Base-by-base conservation (phyloP, 257 asterid species). In the Nicotiana tabacum region DNA sequence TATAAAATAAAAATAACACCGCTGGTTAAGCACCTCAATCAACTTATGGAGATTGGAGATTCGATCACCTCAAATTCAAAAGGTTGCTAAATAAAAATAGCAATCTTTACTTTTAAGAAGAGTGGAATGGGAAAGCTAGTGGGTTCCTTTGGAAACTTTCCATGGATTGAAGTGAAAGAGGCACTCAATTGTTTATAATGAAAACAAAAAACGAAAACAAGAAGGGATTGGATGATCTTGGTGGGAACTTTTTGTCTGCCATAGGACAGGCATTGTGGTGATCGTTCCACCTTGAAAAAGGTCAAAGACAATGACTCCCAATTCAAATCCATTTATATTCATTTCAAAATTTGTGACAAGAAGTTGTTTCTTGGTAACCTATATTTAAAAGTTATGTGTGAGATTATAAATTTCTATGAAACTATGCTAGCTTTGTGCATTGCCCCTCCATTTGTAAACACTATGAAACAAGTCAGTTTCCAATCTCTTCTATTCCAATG, bases 181-280 rank as follows among this genome's bases (percentile, higher is more conserved):
- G 86, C 87, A 76, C 85, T 84, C 87, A 77, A 24, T 46, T 72
- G 82, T 85, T 82, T 86, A 53, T 82, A 84, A 82, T 86, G 55
- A 84, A 88, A 80, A 66, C 66, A 16, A 27, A 3, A 62, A 4
- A 33, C 30, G 11, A 9, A 33, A 43, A 29, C 57, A 72, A 72
- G 6, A 24, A 76, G 74, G 81, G 79, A 69, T 33, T 77, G 84
- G 88, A 89, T 83, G 89, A 91, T 92, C 93, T 92, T 92, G 89
- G 90, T 87, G 91, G 91, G 96, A 88, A 86, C 87, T 88, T 87
- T 81, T 86, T 90, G 97, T 91, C 91, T 85, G 91, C 92, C 92
- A 84, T 30, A 86, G 89, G 86, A 89, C 81, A 86, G 83, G 85
- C 95, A 84, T 77, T 74, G 88, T 82, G 88, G 83, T 80, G 85